A percentile compares a stretch with the other conserved stretches of the same genome.
These are phyloP conservation scores for Blepharisma stoltei DNA, from an alignment of 73 alveolate genomes.

Conservation along the genomic window DNA sequence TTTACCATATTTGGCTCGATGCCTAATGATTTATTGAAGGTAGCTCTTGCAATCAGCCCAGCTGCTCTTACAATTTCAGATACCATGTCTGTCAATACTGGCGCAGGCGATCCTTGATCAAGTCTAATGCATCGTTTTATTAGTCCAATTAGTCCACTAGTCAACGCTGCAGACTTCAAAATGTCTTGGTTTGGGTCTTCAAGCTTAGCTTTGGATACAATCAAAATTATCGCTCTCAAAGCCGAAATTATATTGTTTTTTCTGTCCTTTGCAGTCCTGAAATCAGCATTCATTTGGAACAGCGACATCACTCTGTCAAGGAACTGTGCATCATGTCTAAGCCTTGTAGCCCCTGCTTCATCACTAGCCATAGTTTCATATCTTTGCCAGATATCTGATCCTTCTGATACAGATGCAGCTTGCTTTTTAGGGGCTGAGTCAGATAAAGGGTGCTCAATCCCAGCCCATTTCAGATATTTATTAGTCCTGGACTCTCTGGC, in stretches of 20 bases:
- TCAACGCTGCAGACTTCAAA: constrained; percentile 74
- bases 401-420: constrained; percentile 28
- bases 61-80: constrained; percentile 86
- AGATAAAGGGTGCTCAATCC: constrained; percentile 20
- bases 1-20: constrained; percentile 64
- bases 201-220: constrained; percentile 79
- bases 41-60: constrained; percentile 79
- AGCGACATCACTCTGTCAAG: constrained; percentile 70
- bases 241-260: constrained; percentile 58
- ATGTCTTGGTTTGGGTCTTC: constrained; percentile 90
- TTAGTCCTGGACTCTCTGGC: constrained; percentile 84
- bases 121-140: constrained; percentile 48
- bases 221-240: constrained; percentile 66
- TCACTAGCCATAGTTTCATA: constrained; percentile 78
- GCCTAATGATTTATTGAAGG: constrained; percentile 72
- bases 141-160: constrained; percentile 50
- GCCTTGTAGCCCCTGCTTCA: constrained; percentile 88
- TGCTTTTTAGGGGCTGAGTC: constrained; percentile 1
- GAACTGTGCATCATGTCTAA: constrained; percentile 87
- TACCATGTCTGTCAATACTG: constrained; percentile 57
- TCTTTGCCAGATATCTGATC: constrained; percentile 74
- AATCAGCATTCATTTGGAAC: constrained; percentile 66
- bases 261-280: constrained; percentile 75
- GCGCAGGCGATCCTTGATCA: constrained; percentile 34
- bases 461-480: constrained; percentile 81